Evolutionary conservation across 1,284 basidiomycete genomes (phyloP).

Genomic region (Wolfiporia cocos): DNA sequence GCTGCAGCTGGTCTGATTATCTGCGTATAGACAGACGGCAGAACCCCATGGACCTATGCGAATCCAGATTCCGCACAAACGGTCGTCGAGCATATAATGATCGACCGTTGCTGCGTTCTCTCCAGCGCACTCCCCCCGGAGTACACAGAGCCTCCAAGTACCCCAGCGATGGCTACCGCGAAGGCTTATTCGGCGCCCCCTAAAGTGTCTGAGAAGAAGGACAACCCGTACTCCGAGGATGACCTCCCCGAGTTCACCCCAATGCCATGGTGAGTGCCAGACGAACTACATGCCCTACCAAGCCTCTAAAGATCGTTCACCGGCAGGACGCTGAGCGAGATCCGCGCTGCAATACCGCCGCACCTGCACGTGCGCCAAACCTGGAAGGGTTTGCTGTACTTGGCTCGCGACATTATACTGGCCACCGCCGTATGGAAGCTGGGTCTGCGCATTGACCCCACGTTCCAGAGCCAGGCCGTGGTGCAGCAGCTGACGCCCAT

Average conservation of each 20-base stretch:
- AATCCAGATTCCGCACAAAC: neutral
- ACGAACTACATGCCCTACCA: too few relatives aligned
- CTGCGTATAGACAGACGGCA: neutral
- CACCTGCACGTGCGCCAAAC: slow-evolving; percentile 28
- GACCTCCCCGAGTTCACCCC: slow-evolving; percentile 38
- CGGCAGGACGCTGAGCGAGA: slow-evolving; percentile 39
- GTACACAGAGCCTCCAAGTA: neutral
- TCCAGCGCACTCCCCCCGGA: neutral
- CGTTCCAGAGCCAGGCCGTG: slow-evolving; percentile 25
- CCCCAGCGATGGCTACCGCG: neutral
- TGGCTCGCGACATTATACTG: slow-evolving; percentile 39
- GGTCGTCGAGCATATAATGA: slow-evolving; percentile 1
- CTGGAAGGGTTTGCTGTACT: slow-evolving; percentile 18
- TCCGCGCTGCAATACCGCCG: slow-evolving; percentile 46
- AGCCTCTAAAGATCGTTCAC: too few relatives aligned
- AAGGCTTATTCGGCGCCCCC: neutral
- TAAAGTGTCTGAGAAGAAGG: neutral
- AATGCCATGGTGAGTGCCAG: slow-evolving; percentile 31
- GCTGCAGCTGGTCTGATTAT: neutral
- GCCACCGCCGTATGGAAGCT: slow-evolving; percentile 38
- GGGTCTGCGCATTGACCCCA: slow-evolving; percentile 42
- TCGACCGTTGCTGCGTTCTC: neutral
- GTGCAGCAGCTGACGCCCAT: slow-evolving; percentile 26
- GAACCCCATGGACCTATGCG: neutral
- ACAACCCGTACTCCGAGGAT: slow-evolving; percentile 23